Evolutionary conservation across 352 stramenopile species (phyloP).

Genomic region (Peronospora farinosa): DNA sequence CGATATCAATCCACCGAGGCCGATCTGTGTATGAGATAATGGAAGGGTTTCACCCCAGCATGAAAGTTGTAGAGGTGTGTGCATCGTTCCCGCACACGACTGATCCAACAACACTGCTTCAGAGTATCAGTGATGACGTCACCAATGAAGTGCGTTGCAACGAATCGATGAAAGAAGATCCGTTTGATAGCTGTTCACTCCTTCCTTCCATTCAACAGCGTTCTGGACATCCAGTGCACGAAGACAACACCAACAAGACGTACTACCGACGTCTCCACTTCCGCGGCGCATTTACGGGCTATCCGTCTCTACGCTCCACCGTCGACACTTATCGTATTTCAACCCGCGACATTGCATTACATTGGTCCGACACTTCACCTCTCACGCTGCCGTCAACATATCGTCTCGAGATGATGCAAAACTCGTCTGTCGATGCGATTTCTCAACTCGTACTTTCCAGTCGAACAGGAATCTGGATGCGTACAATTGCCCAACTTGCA

Average conservation of each 20-base stretch:
- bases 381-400: constrained; percentile 19
- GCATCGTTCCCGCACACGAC: constrained; percentile 34
- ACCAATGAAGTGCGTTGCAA: constrained; percentile 12
- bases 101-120: constrained; percentile 33
- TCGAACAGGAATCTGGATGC: constrained; percentile 42
- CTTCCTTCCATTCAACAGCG: constrained; percentile 28
- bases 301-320: constrained; percentile 16
- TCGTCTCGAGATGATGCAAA: constrained; percentile 24
- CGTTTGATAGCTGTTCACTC: constrained; percentile 34
- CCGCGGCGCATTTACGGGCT: constrained; percentile 35
- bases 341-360: constrained; percentile 26
- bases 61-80: constrained; percentile 53
- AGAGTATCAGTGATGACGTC: constrained; percentile 17
- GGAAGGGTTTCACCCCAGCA: constrained; percentile 41
- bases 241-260: constrained; percentile 14
- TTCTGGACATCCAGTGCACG: constrained; percentile 1
- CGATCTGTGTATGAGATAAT: constrained; percentile 37
- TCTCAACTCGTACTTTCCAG: constrained; percentile 44
- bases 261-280: constrained; percentile 47
- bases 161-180: constrained; percentile 5
- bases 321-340: constrained; percentile 29
- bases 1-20: constrained; percentile 35
- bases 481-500: constrained; percentile 28
- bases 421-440: constrained; percentile 31
- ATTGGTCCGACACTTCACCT: constrained; percentile 34